A percentile compares a stretch with the other conserved stretches of the same genome.
phyloP scores from a whole-genome alignment of 2,329 filamentous ascomycete genomes.

The Alternaria atra region DNA sequence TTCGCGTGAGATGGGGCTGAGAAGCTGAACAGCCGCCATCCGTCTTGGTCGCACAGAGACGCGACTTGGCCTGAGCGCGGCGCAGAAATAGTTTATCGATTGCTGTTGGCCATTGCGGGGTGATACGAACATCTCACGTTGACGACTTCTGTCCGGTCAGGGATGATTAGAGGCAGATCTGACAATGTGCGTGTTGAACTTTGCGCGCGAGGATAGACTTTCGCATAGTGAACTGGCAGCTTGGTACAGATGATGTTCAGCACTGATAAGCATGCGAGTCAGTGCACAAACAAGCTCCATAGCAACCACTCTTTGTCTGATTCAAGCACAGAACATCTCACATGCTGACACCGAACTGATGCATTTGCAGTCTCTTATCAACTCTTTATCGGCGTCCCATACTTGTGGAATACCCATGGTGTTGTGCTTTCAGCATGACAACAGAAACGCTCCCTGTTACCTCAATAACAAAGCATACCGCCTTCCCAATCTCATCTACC shows the following conservation, averaged over 20 bases:
- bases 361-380: neutral
- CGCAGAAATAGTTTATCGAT: constrained; percentile 8
- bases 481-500: neutral
- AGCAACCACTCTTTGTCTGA: neutral
- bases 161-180: neutral
- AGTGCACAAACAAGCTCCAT: neutral
- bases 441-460: neutral
- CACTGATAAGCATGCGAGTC: neutral
- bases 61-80: constrained; percentile 6
- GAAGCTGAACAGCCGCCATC: constrained; percentile 4
- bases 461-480: neutral
- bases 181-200: neutral
- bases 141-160: neutral
- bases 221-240: neutral
- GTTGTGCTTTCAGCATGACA: too few relatives aligned
- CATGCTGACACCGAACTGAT: neutral
- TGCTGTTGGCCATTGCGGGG: neutral
- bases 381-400: neutral
- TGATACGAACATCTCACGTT: neutral
- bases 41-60: neutral
- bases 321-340: neutral
- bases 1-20: constrained; percentile 4
- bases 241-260: neutral
- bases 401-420: too few relatives aligned
- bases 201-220: neutral